A percentile compares a stretch with the other conserved stretches of the same genome.
phyloP scores from a whole-genome alignment of 345 rosid species.

The Camelina laxa region DNA sequence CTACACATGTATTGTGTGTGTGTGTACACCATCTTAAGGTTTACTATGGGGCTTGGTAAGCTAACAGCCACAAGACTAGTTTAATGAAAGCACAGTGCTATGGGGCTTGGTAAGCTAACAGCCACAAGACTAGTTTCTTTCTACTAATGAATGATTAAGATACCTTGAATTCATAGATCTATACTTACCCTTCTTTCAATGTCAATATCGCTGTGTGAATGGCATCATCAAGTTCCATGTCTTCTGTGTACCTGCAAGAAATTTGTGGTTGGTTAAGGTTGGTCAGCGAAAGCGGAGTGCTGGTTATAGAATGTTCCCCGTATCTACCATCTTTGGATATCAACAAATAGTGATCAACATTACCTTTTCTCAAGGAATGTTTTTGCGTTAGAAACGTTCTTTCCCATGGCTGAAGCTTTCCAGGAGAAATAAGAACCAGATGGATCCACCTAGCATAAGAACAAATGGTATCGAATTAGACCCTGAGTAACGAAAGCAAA shows the following conservation, averaged over 20 bases:
- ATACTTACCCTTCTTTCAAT: slow-evolving; percentile 85
- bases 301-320: slow-evolving; percentile 2
- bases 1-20: not conserved
- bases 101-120: slow-evolving; percentile 15
- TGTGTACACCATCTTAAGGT: not conserved
- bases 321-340: not conserved
- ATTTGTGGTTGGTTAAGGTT: not conserved
- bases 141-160: slow-evolving; percentile 2
- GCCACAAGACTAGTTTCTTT: not conserved
- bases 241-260: slow-evolving; percentile 77
- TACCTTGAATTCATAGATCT: not conserved
- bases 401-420: slow-evolving; percentile 99
- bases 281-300: not conserved
- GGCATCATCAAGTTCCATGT: slow-evolving; percentile 99
- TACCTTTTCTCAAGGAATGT: slow-evolving; percentile 96
- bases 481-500: not conserved
- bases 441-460: slow-evolving; percentile 74
- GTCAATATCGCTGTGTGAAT: slow-evolving; percentile 96
- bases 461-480: not conserved
- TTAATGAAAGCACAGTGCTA: not conserved
- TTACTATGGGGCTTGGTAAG: slow-evolving; percentile 10
- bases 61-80: slow-evolving; percentile 1
- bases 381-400: slow-evolving; percentile 93
- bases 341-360: slow-evolving; percentile 4
- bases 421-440: slow-evolving; percentile 98